Evolutionary conservation across 208 protist genomes (phyloP), one percentile per base, ranked within the genome.

Genomic region (Balamuthia mandrillaris): DNA sequence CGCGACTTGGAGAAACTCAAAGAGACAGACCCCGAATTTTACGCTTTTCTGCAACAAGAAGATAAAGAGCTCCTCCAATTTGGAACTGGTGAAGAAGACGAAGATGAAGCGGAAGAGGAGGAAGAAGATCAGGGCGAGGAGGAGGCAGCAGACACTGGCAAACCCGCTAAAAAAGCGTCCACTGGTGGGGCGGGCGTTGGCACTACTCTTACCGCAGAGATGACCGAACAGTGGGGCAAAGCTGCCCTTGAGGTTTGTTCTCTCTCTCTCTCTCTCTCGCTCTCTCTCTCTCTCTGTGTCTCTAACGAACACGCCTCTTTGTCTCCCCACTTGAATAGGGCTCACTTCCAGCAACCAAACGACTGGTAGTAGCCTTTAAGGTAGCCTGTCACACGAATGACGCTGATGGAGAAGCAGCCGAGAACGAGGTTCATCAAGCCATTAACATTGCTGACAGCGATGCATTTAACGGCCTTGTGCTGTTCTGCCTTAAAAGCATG

Each of bases 1-100:
- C 75, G 65, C 9, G 41, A 84, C 29, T 58, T 84, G 5, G 78
- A 84, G 78, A 58, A 84, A 47, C 56, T 84, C n/a, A 84, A 84
- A 49, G 51, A 84, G 33, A 84, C n/a, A n/a, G 78, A 84, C 39
- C 78, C 78, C 5, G 78, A 84, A 41, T 84, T 84, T 39, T 84
- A 63, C 51, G 31, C 39, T 4, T 84, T 54, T 24, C 63, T 84
- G 56, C 42, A 54, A 4, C 37, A 66, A n/a, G 72, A 84, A 51
- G 78, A 84, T 39, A 52, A 52, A 35, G 37, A 39, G 5, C 58
- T 84, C 14, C 45, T 84, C 35, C 37, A 84, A 37, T 84, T 70
- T 14, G 49, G 49, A 14, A 10, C 44, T 14, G 18, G 10, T 14
- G 24, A 66, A 16, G 58, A 66, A 27, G 47, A 10, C 29, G 72